Evolutionary conservation across 1,284 basidiomycete species (phyloP), one percentile per base, ranked within the genome.

Genomic region (Boletus sp.): DNA sequence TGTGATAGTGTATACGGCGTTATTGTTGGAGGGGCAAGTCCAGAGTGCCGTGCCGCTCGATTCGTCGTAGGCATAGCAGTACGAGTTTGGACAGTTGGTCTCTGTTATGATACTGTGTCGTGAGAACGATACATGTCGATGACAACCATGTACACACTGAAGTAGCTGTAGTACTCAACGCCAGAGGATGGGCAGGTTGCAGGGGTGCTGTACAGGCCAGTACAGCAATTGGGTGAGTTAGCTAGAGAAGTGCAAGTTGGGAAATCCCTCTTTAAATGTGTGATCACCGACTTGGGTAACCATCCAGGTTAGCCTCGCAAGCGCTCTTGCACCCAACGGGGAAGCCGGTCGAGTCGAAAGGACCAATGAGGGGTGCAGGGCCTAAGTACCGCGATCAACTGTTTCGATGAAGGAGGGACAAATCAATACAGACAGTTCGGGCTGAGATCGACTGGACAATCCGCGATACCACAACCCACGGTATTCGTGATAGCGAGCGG

Each of bases 271-370:
- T 3, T 13, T 12, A 8, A 23, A 22, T n/a, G 2, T 29, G 35
- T n/a, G 14, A 36, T 27, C 4, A 57, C 64, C 13, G 53, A 72
- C 72, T 26, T 36, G 68, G 71, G 53, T 76, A 51, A 10, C 62
- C 59, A 35, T 58, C 61, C 19, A 77, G 61, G 50, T 74, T 70
- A 5, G 76, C 76, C 1, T 58, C 55, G 55, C 78, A 81, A 1
- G 77, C 73, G 42, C 70, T 73, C 58, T 73, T 74, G 66, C 78
- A 80, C 25, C 77, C 78, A 4, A 75, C 67, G 1, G 69, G 63
- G 50, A 64, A 62, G 14, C 75, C 77, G 5, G 59, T 60, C 2
- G 66, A 64, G 51, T 78, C 70, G 45, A 55, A 67, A 2, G 73
- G 74, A 10, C 74, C 76, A 39, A 63, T 58, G 30, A 78, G 63